These are phyloP conservation scores for Trifolium fragiferum DNA, from an alignment of 306 rosid genomes.

Conservation along the genomic window DNA sequence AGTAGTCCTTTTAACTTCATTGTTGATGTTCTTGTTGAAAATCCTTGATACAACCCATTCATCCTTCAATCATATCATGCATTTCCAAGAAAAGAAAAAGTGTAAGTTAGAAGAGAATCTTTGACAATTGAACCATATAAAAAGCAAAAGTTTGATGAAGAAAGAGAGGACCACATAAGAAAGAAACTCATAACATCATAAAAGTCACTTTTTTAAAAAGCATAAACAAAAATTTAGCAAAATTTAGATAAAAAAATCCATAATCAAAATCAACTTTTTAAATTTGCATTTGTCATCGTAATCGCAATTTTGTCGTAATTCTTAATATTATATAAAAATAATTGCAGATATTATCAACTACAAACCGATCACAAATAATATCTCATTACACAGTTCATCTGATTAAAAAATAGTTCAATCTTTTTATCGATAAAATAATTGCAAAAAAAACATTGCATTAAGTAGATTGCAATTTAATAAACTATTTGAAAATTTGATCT, in stretches of 20 bases:
- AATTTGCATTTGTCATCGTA: background rate
- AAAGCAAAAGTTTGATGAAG: constrained; percentile 34
- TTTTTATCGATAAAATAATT: background rate
- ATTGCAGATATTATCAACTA: background rate
- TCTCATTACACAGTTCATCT: background rate
- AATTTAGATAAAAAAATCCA: constrained; percentile 23
- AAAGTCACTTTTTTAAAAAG: constrained; percentile 37
- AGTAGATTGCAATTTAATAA: background rate
- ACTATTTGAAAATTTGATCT: background rate
- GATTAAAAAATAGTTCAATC: background rate
- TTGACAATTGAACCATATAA: constrained; percentile 34
- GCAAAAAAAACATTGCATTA: background rate
- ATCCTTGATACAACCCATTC: constrained; percentile 92
- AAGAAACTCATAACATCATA: constrained; percentile 51
- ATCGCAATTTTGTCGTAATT: background rate
- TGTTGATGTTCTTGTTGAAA: constrained; percentile 62
- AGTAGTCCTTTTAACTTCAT: constrained; percentile 37
- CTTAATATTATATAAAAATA: background rate
- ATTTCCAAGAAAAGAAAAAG: background rate
- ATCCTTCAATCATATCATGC: constrained; percentile 52
- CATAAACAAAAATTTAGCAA: background rate
- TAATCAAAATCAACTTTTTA: constrained; percentile 29
- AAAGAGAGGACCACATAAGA: constrained; percentile 49
- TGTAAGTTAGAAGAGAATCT: constrained; percentile 33
- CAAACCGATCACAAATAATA: background rate